A percentile compares a stretch with the other conserved stretches of the same genome.
Evolutionary conservation across 148 eudicot genomes (phyloP).

Genomic region (Rhododendron kiyosumense): DNA sequence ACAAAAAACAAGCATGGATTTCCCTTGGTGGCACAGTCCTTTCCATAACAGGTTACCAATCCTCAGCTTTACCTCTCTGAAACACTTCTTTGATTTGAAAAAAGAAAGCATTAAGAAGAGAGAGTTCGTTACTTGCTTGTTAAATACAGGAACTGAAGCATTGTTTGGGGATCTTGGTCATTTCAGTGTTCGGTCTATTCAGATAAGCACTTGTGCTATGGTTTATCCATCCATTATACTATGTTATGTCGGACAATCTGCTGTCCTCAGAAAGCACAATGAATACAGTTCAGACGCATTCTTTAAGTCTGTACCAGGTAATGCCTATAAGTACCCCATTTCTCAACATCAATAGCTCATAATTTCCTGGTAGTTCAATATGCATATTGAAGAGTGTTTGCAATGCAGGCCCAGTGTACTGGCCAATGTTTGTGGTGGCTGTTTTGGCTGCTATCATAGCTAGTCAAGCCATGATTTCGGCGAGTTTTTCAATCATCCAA

Average conservation of each 20-base stretch:
- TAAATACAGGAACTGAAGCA: slow-evolving; percentile 22
- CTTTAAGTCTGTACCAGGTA: slow-evolving; percentile 23
- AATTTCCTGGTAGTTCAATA: not conserved
- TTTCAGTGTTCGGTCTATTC: slow-evolving; percentile 24
- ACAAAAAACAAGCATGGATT: slow-evolving; percentile 26
- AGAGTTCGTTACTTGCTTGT: not conserved
- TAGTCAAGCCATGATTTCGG: slow-evolving; percentile 57
- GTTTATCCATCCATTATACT: slow-evolving; percentile 22
- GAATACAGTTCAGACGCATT: slow-evolving; percentile 5
- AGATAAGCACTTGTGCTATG: slow-evolving; percentile 22
- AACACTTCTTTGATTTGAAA: not conserved
- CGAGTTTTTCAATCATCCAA: slow-evolving; percentile 49
- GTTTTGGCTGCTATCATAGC: slow-evolving; percentile 56
- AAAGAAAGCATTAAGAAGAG: not conserved
- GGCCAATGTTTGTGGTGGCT: slow-evolving; percentile 21
- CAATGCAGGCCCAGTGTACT: slow-evolving; percentile 7
- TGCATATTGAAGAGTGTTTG: not conserved
- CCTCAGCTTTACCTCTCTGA: slow-evolving; percentile 9
- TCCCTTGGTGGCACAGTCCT: slow-evolving; percentile 32
- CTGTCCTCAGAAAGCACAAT: slow-evolving; percentile 18
- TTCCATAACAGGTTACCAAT: slow-evolving; percentile 23
- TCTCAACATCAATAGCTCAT: not conserved
- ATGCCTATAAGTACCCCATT: not conserved
- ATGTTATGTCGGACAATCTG: slow-evolving; percentile 23
- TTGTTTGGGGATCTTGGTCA: slow-evolving; percentile 31